Evolutionary conservation across 345 rosid genomes (phyloP).

Genomic region (Eucalyptus polybractea): DNA sequence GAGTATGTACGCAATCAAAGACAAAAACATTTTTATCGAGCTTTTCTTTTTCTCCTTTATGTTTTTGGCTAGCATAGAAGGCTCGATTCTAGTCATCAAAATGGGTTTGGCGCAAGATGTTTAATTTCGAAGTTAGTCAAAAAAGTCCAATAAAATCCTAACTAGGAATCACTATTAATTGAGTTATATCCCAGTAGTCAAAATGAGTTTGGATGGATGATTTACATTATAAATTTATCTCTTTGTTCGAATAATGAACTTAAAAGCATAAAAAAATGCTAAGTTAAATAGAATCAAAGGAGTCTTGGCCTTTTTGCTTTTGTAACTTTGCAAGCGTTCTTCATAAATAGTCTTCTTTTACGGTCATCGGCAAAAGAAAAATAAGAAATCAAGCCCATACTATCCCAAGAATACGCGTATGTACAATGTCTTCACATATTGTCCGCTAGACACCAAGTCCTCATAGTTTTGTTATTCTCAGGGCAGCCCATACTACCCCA

Average conservation of each 20-base stretch:
- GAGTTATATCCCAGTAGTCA: neutral
- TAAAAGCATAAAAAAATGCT: neutral
- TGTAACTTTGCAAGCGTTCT: neutral
- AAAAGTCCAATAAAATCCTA: neutral
- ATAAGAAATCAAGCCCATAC: neutral
- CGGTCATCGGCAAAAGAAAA: neutral
- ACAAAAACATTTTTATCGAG: neutral
- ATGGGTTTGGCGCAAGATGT: neutral
- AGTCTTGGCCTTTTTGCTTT: neutral
- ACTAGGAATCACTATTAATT: neutral
- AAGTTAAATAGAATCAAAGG: neutral
- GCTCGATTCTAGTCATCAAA: neutral
- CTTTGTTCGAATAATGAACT: neutral
- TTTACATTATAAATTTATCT: neutral
- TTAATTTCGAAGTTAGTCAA: neutral
- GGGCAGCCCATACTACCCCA: rapidly evolving
- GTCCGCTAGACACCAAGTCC: rapidly evolving
- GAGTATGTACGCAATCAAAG: neutral
- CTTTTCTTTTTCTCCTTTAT: neutral
- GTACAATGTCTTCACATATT: rapidly evolving
- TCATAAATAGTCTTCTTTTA: neutral
- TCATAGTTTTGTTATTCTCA: rapidly evolving
- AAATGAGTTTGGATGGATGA: neutral
- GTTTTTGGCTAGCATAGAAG: neutral
- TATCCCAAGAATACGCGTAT: too few species aligned